Evolutionary conservation across 768 basidiomycete species (phyloP).

Genomic region (Clitopilus hobsonii): DNA sequence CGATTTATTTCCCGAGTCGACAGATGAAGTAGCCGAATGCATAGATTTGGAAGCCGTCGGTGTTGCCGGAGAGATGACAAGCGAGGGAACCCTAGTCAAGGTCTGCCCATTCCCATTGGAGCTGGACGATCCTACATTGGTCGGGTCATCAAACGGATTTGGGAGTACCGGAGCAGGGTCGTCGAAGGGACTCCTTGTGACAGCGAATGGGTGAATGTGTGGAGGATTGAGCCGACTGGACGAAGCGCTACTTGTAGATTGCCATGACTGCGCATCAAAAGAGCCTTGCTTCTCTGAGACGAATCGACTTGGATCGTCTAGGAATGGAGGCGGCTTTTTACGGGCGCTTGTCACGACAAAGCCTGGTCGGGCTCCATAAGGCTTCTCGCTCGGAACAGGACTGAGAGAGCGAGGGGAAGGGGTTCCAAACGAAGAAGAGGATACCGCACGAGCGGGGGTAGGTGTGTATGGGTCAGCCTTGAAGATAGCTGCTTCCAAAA

Average conservation of each 20-base stretch:
- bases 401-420: too few relatives aligned
- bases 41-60: background rate
- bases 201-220: background rate
- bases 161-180: constrained; percentile 5
- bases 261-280: background rate
- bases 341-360: constrained; percentile 1
- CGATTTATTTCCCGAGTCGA: background rate
- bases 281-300: background rate
- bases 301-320: constrained; percentile 5
- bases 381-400: constrained; percentile 3
- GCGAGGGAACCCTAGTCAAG: constrained; percentile 2
- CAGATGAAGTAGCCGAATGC: background rate
- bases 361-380: background rate
- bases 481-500: constrained; percentile 4
- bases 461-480: constrained; percentile 6
- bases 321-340: constrained; percentile 14
- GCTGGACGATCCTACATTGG: background rate
- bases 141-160: constrained; percentile 15
- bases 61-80: constrained; percentile 6
- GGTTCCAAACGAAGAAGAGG: too few relatives aligned
- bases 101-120: background rate
- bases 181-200: constrained; percentile 10
- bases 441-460: too few relatives aligned
- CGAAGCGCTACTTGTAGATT: background rate
- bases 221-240: constrained; percentile 2